A percentile compares a stretch with the other conserved stretches of the same genome.
These are phyloP conservation scores for Cladosporium sp. DNA, from an alignment of 2,329 filamentous ascomycete genomes.

Conservation along the genomic window DNA sequence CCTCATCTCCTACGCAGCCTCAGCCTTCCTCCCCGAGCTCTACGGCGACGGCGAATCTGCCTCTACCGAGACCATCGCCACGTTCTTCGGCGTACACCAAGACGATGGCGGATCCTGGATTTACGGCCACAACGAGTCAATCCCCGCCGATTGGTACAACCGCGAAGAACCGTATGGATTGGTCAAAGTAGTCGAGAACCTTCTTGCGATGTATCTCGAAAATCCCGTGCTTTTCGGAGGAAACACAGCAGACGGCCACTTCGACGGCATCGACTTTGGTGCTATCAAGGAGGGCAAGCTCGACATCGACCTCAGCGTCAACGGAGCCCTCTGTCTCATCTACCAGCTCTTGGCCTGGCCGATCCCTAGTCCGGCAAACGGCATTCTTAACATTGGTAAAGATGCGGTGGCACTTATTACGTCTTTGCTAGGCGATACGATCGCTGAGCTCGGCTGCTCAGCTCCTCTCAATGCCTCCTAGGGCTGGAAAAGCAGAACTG, in stretches of 20 bases:
- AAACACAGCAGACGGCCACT: slow-evolving; percentile 41
- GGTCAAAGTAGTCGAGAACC: slow-evolving; percentile 38
- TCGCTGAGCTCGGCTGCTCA: slow-evolving; percentile 2
- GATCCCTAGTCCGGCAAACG: slow-evolving; percentile 3
- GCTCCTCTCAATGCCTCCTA: slow-evolving; percentile 11
- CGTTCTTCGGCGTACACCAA: slow-evolving; percentile 20
- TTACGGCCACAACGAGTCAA: slow-evolving; percentile 35
- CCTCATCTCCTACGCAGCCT: slow-evolving; percentile 42
- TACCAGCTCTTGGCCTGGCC: slow-evolving; percentile 40
- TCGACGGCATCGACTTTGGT: slow-evolving; percentile 40
- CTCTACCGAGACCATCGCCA: slow-evolving; percentile 31
- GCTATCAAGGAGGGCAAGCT: slow-evolving; percentile 43
- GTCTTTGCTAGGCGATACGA: background rate
- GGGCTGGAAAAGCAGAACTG: background rate
- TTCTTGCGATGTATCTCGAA: slow-evolving; percentile 41
- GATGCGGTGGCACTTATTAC: slow-evolving; percentile 9
- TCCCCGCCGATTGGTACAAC: slow-evolving; percentile 40
- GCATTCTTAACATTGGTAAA: background rate
- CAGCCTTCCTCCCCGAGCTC: slow-evolving; percentile 46
- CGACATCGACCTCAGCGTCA: slow-evolving; percentile 27
- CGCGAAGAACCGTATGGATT: slow-evolving; percentile 35
- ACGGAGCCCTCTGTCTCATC: slow-evolving; percentile 39
- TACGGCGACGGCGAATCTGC: slow-evolving; percentile 33
- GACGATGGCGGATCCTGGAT: slow-evolving; percentile 34
- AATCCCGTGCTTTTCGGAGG: slow-evolving; percentile 48